Percentiles rank a stretch among this genome's conserved stretches.
Evolutionary conservation across 257 asterid genomes (phyloP).

Genomic region (Przewalskia tangutica): DNA sequence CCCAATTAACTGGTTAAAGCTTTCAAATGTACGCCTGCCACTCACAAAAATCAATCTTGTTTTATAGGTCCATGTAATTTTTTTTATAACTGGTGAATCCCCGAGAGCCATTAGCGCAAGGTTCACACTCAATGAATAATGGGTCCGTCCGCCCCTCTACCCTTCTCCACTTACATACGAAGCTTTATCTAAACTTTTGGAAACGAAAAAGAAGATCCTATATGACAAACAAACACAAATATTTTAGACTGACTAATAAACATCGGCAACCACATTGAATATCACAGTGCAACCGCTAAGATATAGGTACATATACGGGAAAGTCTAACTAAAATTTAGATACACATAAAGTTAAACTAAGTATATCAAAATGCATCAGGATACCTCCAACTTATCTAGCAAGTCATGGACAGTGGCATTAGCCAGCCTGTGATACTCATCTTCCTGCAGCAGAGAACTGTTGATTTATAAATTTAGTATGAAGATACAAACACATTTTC

Average conservation of each 20-base stretch:
- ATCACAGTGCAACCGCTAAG: not conserved
- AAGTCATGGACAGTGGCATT: slow-evolving; percentile 70
- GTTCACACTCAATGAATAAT: not conserved
- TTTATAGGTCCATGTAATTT: not conserved
- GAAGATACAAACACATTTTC: not conserved
- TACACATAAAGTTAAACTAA: not conserved
- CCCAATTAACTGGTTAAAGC: not conserved
- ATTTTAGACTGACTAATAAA: no score
- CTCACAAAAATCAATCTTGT: not conserved
- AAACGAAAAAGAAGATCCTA: not conserved
- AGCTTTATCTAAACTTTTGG: not conserved
- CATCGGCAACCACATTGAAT: not conserved
- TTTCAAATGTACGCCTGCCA: not conserved
- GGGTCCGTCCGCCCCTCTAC: not conserved
- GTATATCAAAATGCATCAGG: not conserved
- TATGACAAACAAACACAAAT: not conserved
- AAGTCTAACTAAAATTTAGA: not conserved
- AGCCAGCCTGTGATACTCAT: slow-evolving; percentile 69
- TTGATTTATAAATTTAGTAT: slow-evolving; percentile 10
- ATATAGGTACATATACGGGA: not conserved
- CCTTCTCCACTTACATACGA: not conserved
- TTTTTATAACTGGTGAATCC: not conserved
- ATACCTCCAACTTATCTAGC: slow-evolving; percentile 76
- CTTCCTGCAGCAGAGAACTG: slow-evolving; percentile 72
- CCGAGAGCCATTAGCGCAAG: not conserved